These are phyloP conservation scores for Sisymbrium altissimum DNA, from an alignment of 345 rosid species.

Conservation along the genomic window DNA sequence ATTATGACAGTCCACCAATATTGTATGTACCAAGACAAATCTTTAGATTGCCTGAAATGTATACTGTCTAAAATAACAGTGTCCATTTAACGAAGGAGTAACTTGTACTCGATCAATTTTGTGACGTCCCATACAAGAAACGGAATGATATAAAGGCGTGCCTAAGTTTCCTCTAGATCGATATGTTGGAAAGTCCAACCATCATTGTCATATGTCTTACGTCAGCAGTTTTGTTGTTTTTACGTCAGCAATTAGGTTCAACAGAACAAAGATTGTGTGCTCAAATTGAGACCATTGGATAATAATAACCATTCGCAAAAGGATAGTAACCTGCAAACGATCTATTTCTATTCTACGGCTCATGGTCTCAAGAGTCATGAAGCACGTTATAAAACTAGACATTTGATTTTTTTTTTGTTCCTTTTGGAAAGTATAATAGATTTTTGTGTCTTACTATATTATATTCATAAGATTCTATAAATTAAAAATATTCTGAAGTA, in stretches of 20 bases:
- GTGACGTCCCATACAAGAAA: slow-evolving; percentile 20
- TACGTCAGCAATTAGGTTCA: neutral
- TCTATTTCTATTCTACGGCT: too few relatives aligned
- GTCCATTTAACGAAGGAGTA: neutral
- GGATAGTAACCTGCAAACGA: too few relatives aligned
- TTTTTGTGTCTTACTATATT: too few relatives aligned
- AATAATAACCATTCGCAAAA: too few relatives aligned
- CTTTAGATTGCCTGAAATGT: neutral
- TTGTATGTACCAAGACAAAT: neutral
- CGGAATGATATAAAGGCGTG: neutral
- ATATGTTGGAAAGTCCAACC: neutral
- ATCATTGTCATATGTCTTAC: neutral
- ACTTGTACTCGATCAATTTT: slow-evolving; percentile 2
- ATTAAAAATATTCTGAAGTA: too few relatives aligned
- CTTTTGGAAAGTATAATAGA: too few relatives aligned
- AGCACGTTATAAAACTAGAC: too few relatives aligned
- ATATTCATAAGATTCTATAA: too few relatives aligned
- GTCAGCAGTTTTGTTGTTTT: neutral
- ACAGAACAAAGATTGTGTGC: neutral
- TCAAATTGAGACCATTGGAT: too few relatives aligned
- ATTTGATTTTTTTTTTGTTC: too few relatives aligned
- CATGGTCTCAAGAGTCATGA: too few relatives aligned
- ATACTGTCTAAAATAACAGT: neutral
- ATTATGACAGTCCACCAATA: neutral
- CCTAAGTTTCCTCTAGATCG: neutral